Percentiles rank a stretch among this genome's conserved stretches.
Evolutionary conservation across 371 early-diverging fungal species (phyloP).

Genomic region (Saksenaea oblongispora): DNA sequence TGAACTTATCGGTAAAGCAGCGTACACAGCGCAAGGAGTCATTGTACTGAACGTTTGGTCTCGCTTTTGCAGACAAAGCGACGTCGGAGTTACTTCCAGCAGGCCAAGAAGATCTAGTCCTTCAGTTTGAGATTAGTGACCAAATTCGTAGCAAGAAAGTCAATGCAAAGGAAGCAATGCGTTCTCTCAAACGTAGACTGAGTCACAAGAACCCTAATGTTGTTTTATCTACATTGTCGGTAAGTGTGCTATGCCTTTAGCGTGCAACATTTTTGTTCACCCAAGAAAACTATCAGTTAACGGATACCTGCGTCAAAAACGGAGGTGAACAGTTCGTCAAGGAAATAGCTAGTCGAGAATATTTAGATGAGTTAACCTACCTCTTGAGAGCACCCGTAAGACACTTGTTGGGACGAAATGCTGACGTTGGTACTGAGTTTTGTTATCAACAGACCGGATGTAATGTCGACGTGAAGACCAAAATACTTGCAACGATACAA

Average conservation of each 20-base stretch:
- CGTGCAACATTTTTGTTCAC: background rate
- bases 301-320: constrained; percentile 95
- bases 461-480: constrained; percentile 74
- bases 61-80: constrained; percentile 64
- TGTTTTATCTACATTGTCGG: constrained; percentile 83
- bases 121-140: constrained; percentile 90
- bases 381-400: constrained; percentile 71
- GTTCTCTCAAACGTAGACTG: constrained; percentile 76
- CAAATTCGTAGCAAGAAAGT: constrained; percentile 88
- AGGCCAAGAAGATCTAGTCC: constrained; percentile 81
- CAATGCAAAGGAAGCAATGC: constrained; percentile 76
- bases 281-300: constrained; percentile 50
- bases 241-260: constrained; percentile 32
- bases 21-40: background rate
- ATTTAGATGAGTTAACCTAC: constrained; percentile 80
- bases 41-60: background rate
- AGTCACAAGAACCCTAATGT: constrained; percentile 92
- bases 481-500: constrained; percentile 77
- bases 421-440: background rate
- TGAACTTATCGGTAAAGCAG: constrained; percentile 40
- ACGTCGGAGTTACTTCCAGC: constrained; percentile 89
- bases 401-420: constrained; percentile 15
- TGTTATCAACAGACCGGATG: constrained; percentile 33
- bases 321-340: constrained; percentile 85
- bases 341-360: constrained; percentile 90